Percentiles rank a stretch among this genome's conserved stretches.
phyloP scores from a whole-genome alignment of 192 early-diverging fungal genomes.

The Coemansia sp. region DNA sequence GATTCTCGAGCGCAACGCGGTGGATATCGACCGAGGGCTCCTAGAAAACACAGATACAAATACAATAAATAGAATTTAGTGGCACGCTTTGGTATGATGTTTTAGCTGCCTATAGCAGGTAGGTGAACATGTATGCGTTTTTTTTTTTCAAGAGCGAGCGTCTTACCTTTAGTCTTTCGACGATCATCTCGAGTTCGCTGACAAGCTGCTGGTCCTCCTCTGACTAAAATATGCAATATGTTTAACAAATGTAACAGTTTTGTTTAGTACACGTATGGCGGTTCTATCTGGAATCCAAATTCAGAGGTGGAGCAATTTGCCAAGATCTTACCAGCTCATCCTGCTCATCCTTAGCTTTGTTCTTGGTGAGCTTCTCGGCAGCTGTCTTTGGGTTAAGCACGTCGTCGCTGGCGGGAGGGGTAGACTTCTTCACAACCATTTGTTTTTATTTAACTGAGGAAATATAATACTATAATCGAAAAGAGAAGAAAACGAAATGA shows the following conservation, averaged over 20 bases:
- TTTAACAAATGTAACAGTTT: too few relatives aligned
- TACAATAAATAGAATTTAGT: slow-evolving; percentile 17
- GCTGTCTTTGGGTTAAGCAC: slow-evolving; percentile 50
- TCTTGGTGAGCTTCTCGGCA: slow-evolving; percentile 47
- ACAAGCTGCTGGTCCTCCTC: slow-evolving; percentile 97
- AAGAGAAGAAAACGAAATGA: neutral
- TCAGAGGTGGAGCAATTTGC: neutral
- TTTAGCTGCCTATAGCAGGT: neutral
- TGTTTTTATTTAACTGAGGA: slow-evolving; percentile 1
- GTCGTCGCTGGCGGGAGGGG: slow-evolving; percentile 19
- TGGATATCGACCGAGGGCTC: slow-evolving; percentile 73
- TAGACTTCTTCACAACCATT: slow-evolving; percentile 31
- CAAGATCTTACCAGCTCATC: slow-evolving; percentile 51
- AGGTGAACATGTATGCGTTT: neutral
- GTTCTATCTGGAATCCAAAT: neutral
- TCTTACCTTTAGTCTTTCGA: slow-evolving; percentile 83
- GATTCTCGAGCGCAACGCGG: slow-evolving; percentile 79
- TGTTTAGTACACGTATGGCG: too few relatives aligned
- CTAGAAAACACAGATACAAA: slow-evolving; percentile 10
- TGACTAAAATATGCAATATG: slow-evolving; percentile 56
- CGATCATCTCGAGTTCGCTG: slow-evolving; percentile 90
- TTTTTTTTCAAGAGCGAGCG: slow-evolving; percentile 1
- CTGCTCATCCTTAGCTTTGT: slow-evolving; percentile 52
- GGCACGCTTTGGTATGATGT: neutral
- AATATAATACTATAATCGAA: neutral